These are phyloP conservation scores for Bruguiera gymnorhiza DNA, from an alignment of 345 rosid species.

Conservation along the genomic window DNA sequence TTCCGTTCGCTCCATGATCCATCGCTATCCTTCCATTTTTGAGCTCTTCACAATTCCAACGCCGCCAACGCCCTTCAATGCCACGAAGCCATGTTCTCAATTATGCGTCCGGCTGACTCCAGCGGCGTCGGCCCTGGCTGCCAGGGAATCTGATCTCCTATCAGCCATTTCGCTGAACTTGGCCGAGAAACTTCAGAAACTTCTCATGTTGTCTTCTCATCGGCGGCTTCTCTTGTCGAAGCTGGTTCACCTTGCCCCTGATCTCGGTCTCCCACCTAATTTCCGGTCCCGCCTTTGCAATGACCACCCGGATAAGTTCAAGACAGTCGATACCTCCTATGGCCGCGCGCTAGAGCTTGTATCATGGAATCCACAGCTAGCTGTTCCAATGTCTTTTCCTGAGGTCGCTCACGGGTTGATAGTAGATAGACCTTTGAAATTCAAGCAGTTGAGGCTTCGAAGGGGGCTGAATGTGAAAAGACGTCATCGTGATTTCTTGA, in stretches of 20 bases:
- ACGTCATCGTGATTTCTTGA: constrained; percentile 51
- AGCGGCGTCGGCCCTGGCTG: constrained; percentile 58
- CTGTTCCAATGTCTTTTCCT: constrained; percentile 40
- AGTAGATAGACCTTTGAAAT: constrained; percentile 81
- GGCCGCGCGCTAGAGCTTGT: constrained; percentile 91
- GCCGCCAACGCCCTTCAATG: constrained; percentile 69
- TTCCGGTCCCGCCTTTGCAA: constrained; percentile 83
- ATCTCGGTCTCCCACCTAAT: constrained; percentile 87
- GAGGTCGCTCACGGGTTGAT: constrained; percentile 44
- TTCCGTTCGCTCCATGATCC: constrained; percentile 62
- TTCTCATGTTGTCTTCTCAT: constrained; percentile 83
- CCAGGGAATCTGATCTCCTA: constrained; percentile 48
- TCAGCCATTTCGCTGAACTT: constrained; percentile 51
- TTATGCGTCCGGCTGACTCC: constrained; percentile 78
- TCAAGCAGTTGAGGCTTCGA: constrained; percentile 68
- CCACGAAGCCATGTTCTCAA: constrained; percentile 57
- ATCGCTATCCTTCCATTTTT: constrained; percentile 77
- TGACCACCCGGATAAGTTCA: constrained; percentile 69
- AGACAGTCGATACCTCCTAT: constrained; percentile 67
- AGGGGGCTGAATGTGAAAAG: constrained; percentile 76
- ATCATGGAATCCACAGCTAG: constrained; percentile 62
- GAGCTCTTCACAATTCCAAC: constrained; percentile 62
- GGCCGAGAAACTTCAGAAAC: constrained; percentile 77
- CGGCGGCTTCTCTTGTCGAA: constrained; percentile 66
- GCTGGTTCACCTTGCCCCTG: constrained; percentile 79